Conservation (phyloP, 805 yeast species). For the Hanseniaspora lachancei region DNA sequence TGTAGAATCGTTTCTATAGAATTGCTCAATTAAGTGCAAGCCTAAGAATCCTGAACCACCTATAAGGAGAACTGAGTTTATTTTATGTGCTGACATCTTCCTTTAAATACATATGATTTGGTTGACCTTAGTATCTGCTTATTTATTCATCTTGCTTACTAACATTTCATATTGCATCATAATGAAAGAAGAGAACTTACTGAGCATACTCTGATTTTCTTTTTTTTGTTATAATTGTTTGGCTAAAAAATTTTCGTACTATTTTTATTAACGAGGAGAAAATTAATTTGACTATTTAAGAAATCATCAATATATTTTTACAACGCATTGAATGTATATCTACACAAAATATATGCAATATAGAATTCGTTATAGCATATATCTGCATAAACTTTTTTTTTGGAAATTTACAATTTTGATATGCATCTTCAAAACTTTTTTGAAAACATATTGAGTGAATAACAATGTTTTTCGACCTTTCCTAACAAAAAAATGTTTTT, state of each 20-base stretch:
- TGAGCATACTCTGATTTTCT: no score
- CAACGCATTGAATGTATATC: not conserved
- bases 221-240: not conserved
- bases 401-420: not conserved
- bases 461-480: no score
- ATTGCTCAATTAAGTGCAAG: conserved; percentile 77
- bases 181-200: no score
- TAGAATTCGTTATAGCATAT: not conserved
- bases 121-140: not conserved
- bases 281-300: no score
- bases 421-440: not conserved
- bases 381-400: not conserved
- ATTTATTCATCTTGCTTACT: not conserved
- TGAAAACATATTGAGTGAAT: not conserved
- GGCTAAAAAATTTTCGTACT: not conserved
- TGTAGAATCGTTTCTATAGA: conserved; percentile 47
- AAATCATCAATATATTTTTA: not conserved
- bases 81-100: not conserved
- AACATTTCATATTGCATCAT: not conserved
- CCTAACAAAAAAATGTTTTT: no score
- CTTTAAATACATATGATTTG: not conserved
- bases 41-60: conserved; percentile 97
- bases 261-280: not conserved
- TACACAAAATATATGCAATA: not conserved
- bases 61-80: conserved; percentile 49